Conservation (phyloP, 2,329 filamentous ascomycete species). For the Verticillium nubilum region DNA sequence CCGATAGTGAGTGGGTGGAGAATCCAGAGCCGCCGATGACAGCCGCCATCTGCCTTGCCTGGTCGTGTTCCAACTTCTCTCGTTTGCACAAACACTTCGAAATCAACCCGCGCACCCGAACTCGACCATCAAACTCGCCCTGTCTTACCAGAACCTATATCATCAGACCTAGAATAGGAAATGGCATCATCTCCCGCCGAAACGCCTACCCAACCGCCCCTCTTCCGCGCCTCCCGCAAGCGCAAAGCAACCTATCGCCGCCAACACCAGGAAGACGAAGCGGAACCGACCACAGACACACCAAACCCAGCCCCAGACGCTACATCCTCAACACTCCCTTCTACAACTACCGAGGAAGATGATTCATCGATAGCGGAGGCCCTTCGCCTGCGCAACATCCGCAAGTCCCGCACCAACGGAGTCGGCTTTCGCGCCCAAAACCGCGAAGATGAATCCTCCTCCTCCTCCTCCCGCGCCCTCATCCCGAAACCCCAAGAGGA, state of each 20-base stretch:
- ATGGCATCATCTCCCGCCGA: slow-evolving; percentile 19
- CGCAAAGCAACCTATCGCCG: slow-evolving; percentile 47
- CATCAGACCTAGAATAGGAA: neutral
- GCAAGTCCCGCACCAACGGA: slow-evolving; percentile 44
- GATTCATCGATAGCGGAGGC: slow-evolving; percentile 30
- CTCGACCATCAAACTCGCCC: neutral
- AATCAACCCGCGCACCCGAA: neutral
- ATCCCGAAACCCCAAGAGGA: slow-evolving; percentile 24
- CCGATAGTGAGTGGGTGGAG: too few relatives aligned
- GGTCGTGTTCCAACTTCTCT: neutral
- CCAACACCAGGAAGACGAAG: slow-evolving; percentile 17
- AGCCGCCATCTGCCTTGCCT: neutral
- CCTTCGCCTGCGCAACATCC: slow-evolving; percentile 46
- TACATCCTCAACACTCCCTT: slow-evolving; percentile 4
- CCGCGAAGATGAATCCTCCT: slow-evolving; percentile 15
- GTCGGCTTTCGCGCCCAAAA: slow-evolving; percentile 46
- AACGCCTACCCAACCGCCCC: slow-evolving; percentile 24
- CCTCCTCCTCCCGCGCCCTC: slow-evolving; percentile 26
- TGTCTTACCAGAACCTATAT: neutral
- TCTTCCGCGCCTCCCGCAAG: slow-evolving; percentile 55
- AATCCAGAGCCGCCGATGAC: too few relatives aligned
- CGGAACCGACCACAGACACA: neutral
- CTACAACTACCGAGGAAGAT: slow-evolving; percentile 6
- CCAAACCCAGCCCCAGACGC: neutral
- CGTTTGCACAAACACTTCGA: neutral